Evolutionary conservation across 1,284 basidiomycete genomes (phyloP).

Genomic region (Cutaneotrichosporon curvatum): DNA sequence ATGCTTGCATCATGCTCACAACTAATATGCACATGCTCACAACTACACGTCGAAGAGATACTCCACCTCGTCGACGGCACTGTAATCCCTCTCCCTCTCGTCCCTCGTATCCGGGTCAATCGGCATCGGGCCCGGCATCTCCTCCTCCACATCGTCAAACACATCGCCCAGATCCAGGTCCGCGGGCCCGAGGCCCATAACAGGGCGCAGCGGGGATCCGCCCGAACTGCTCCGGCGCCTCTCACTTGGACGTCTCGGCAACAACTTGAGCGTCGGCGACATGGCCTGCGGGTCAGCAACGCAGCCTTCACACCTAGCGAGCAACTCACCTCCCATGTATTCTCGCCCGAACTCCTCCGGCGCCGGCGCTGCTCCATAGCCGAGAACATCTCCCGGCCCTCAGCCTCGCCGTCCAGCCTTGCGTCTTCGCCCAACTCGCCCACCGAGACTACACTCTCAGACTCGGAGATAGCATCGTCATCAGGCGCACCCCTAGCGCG

Average conservation of each 20-base stretch:
- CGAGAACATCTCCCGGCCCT: conserved; percentile 53
- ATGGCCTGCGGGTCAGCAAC: conserved; percentile 59
- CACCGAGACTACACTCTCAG: conserved; percentile 78
- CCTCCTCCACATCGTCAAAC: conserved; percentile 52
- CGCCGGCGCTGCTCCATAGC: conserved; percentile 48
- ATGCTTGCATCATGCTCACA: no score
- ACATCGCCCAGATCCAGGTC: conserved; percentile 54
- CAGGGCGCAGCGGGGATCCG: conserved; percentile 69
- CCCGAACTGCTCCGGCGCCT: conserved; percentile 59
- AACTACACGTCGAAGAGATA: conserved; percentile 22
- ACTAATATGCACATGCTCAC: neutral
- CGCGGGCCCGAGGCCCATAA: conserved; percentile 62
- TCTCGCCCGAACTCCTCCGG: conserved; percentile 48
- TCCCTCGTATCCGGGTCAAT: conserved; percentile 44
- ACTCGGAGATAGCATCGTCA: conserved; percentile 67
- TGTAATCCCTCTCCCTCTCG: conserved; percentile 38
- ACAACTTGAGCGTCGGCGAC: conserved; percentile 83
- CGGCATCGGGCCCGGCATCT: conserved; percentile 66
- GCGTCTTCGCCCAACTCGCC: conserved; percentile 74
- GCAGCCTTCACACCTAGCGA: no score
- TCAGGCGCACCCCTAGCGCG: conserved; percentile 15
- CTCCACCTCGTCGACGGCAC: conserved; percentile 47
- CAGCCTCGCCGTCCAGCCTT: conserved; percentile 47
- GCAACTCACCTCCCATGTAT: conserved; percentile 80
- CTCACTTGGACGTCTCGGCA: conserved; percentile 75